Percentiles rank a stretch among this genome's conserved stretches.
Evolutionary conservation across 139 green algal species (phyloP).

Genomic region (Tetradesmus obliquus): DNA sequence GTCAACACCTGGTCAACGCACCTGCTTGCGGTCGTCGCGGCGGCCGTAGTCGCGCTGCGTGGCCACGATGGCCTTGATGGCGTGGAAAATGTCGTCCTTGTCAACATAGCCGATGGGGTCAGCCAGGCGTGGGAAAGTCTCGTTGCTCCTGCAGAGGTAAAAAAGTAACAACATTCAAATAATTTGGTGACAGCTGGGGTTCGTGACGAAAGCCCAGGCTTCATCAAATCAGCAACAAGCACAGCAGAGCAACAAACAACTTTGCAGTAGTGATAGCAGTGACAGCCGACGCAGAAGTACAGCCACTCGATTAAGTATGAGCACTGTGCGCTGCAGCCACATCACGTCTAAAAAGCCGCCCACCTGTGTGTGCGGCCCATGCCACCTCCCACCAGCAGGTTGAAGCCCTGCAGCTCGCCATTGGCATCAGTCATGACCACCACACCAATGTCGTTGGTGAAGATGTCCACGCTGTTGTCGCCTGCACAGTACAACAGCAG

Average conservation of each 20-base stretch:
- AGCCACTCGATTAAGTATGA: too few species aligned
- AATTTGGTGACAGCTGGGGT: too few species aligned
- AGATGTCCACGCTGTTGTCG: conserved; percentile 97
- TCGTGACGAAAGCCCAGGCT: too few species aligned
- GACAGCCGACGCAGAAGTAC: too few species aligned
- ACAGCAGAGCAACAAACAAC: too few species aligned
- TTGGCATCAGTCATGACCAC: conserved; percentile 85
- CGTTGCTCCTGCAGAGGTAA: conserved; percentile 64
- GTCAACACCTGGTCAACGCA: background rate
- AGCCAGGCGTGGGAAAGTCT: conserved; percentile 94
- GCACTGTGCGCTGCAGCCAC: too few species aligned
- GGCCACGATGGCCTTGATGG: conserved; percentile 95
- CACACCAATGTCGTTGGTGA: conserved; percentile 96
- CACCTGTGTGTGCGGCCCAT: conserved; percentile 93
- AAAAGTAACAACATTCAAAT: background rate
- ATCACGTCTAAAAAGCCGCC: background rate
- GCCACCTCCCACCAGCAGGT: conserved; percentile 95
- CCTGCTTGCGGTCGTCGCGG: conserved; percentile 95
- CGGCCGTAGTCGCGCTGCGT: conserved; percentile 98
- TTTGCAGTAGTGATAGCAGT: too few species aligned
- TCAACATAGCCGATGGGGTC: conserved; percentile 94
- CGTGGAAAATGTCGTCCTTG: conserved; percentile 97
- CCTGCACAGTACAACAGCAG: conserved; percentile 91
- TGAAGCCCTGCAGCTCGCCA: conserved; percentile 90
- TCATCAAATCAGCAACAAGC: too few species aligned